phyloP scores from a whole-genome alignment of 768 basidiomycete species.

The Serendipita sp. region DNA sequence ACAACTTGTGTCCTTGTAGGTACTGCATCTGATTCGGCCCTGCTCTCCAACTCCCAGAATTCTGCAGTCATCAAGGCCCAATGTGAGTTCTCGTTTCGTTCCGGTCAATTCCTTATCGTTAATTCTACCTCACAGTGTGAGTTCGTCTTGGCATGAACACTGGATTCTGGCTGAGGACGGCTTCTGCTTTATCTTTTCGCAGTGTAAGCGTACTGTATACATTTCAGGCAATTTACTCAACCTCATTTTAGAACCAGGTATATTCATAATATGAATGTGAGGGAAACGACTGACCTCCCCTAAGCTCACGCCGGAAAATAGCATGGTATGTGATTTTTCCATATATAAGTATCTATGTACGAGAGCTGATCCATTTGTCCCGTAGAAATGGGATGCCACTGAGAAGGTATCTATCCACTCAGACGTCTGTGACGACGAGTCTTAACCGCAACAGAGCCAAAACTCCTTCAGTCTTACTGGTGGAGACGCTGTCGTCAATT shows the following conservation, averaged over 20 bases:
- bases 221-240: neutral
- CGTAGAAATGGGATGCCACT: neutral
- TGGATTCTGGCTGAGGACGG: too few species aligned
- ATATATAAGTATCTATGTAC: neutral
- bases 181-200: too few species aligned
- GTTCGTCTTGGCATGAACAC: neutral
- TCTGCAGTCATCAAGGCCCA: neutral
- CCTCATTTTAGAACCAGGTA: neutral
- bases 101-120: neutral
- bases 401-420: neutral
- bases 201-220: too few species aligned
- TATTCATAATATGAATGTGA: neutral
- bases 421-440: too few species aligned
- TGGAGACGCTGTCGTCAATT: constrained; percentile 6
- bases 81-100: neutral
- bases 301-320: neutral
- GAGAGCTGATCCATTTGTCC: neutral
- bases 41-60: neutral
- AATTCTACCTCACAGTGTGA: neutral
- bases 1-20: neutral
- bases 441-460: neutral
- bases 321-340: neutral
- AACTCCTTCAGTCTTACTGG: neutral
- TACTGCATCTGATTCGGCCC: neutral
- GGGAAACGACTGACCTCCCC: neutral